Evolutionary conservation across 306 rosid genomes (phyloP).

Genomic region (Dryas octopetala): DNA sequence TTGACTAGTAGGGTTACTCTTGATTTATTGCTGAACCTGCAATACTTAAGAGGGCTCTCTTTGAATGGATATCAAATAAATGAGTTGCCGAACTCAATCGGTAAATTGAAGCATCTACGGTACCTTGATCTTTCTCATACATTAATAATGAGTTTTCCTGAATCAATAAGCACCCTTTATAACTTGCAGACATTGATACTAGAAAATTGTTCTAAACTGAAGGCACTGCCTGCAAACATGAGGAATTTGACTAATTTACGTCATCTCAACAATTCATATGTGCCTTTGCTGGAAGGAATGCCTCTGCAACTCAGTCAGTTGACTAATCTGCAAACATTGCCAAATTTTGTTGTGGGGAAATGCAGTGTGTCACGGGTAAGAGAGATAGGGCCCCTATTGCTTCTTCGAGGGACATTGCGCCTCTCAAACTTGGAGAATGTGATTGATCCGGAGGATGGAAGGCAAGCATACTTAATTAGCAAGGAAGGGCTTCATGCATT

Average conservation of each 20-base stretch:
- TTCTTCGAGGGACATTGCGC: constrained; percentile 6
- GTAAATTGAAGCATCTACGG: constrained; percentile 19
- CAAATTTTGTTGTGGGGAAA: neutral
- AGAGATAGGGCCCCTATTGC: constrained; percentile 1
- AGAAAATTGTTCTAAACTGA: constrained; percentile 7
- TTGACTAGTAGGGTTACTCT: neutral
- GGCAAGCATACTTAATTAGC: neutral
- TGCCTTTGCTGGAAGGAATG: constrained; percentile 13
- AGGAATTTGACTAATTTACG: neutral
- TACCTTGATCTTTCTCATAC: constrained; percentile 18
- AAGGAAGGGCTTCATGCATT: constrained; percentile 17
- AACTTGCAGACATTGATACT: constrained; percentile 40
- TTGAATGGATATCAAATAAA: neutral
- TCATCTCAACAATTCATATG: neutral
- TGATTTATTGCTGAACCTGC: neutral
- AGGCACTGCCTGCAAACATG: neutral
- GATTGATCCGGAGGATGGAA: neutral
- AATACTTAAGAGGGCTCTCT: constrained; percentile 25
- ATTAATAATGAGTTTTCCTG: neutral
- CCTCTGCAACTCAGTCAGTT: constrained; percentile 15
- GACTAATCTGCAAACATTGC: constrained; percentile 20
- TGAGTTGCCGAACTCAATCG: constrained; percentile 8
- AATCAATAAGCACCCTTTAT: constrained; percentile 18
- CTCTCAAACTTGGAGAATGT: constrained; percentile 26
- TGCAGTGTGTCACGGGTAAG: neutral